Conservation (phyloP, 2,329 filamentous ascomycete genomes). For the Colletotrichum euphorbiae region DNA sequence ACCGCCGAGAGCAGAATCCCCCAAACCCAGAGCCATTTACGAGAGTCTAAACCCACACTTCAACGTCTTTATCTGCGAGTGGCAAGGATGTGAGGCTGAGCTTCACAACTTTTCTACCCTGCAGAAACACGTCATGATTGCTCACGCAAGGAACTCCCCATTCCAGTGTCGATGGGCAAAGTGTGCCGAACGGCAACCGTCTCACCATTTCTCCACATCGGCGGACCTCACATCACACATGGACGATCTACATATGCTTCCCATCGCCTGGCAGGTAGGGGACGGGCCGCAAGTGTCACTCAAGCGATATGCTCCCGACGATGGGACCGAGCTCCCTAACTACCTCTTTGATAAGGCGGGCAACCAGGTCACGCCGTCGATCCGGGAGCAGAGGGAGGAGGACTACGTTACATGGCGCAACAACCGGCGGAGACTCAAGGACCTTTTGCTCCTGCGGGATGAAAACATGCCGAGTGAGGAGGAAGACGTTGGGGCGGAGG, state of each 20-base stretch:
- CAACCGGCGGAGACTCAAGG: slow-evolving; percentile 58
- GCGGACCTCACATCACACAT: slow-evolving; percentile 61
- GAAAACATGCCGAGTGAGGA: slow-evolving; percentile 59
- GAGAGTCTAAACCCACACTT: slow-evolving; percentile 56
- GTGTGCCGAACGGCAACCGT: slow-evolving; percentile 48
- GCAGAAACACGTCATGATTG: slow-evolving; percentile 61
- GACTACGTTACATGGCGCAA: slow-evolving; percentile 57
- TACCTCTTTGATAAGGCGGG: slow-evolving; percentile 66
- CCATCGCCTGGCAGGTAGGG: slow-evolving; percentile 68
- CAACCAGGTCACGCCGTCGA: slow-evolving; percentile 68
- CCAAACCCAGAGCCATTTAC: slow-evolving; percentile 56
- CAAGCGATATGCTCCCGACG: slow-evolving; percentile 38
- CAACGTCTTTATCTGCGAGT: slow-evolving; percentile 69
- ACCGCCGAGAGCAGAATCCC: slow-evolving; percentile 53
- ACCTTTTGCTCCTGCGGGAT: slow-evolving; percentile 56
- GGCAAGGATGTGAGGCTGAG: slow-evolving; percentile 68
- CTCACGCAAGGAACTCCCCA: slow-evolving; percentile 54
- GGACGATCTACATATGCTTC: slow-evolving; percentile 64
- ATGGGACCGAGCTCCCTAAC: slow-evolving; percentile 51
- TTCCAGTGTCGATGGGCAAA: slow-evolving; percentile 54
- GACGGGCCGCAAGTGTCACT: slow-evolving; percentile 59
- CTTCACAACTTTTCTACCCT: slow-evolving; percentile 72
- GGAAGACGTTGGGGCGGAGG: slow-evolving; percentile 48
- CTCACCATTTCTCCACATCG: slow-evolving; percentile 33
- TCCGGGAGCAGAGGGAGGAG: slow-evolving; percentile 64